A percentile compares a stretch with the other conserved stretches of the same genome.
These are phyloP conservation scores for Puccinellia tenuiflora DNA, from an alignment of 176 grass and related monocot genomes.

Conservation along the genomic window DNA sequence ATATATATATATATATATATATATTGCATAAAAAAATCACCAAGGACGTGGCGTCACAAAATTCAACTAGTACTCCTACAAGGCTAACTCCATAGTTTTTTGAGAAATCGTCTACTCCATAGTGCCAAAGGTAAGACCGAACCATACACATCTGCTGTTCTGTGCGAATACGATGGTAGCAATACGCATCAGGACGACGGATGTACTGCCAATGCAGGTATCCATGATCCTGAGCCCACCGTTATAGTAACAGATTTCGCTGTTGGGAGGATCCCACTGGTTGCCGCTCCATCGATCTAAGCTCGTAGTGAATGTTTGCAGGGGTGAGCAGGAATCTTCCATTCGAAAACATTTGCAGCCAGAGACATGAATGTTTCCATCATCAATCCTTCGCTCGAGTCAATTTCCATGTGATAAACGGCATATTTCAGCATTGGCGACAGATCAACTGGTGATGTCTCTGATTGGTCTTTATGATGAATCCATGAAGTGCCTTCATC, in stretches of 20 bases:
- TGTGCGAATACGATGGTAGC: neutral
- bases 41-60: too few species aligned
- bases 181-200: neutral
- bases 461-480: neutral
- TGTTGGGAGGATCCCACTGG: constrained; percentile 30
- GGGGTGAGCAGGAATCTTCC: constrained; percentile 34
- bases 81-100: neutral
- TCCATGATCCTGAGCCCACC: constrained; percentile 12
- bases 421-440: neutral
- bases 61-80: too few species aligned
- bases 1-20: too few species aligned
- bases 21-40: too few species aligned
- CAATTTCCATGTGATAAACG: constrained; percentile 9
- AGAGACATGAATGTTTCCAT: constrained; percentile 18
- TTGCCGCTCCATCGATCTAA: constrained; percentile 18
- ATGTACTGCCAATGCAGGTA: neutral
- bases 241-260: neutral
- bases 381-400: neutral
- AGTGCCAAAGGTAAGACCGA: constrained; percentile 6
- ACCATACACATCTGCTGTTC: neutral
- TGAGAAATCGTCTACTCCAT: too few species aligned
- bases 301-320: constrained; percentile 26
- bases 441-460: neutral
- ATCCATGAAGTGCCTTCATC: neutral
- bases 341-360: constrained; percentile 18